Base-by-base conservation (phyloP, 1,139 yeast species). In the Arxiozyma telluris region DNA sequence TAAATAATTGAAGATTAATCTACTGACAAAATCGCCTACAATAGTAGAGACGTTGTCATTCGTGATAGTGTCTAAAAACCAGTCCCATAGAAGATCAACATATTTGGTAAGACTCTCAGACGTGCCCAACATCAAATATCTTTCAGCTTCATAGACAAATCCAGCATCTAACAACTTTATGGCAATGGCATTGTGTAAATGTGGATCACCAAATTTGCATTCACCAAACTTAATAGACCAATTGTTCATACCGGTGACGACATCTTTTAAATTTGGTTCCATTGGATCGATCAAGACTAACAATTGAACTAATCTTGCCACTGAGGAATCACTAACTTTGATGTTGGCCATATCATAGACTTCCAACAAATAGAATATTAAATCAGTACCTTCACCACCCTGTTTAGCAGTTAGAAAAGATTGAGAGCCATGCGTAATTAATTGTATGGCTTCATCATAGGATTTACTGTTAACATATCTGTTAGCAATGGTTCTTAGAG, bases 401-500 rank as follows among this genome's bases (percentile, higher is more conserved):
- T 88, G 91, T 54, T 80, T 75, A 55, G 86, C 86, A 56, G 80
- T 78, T 42, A 87, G 74, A 55, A 91, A 76, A 39, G 84, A 80
- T 56, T 80, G 73, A 0, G 94, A 78, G 46, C 93, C 90, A 61
- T 83, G 82, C 62, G 80, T 80, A 45, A 91, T 75, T 55, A 90
- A 73, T 54, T 87, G 90, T 53, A 82, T 76, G 12, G 97, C 96
- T 47, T 84, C 84, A 4, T 71, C 69, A 66, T 78, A 87, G 58
- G 85, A 82, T 58, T 81, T 80, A 41, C 83, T 69, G 59, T 88
- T 82, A 49, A 87, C 84, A 64, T 87, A 85, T 65, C 98, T 76
- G 60, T 90, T 89, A 49, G 87, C 89, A 55, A 91, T 85, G 9
- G 97, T 89, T 64, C 96, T 76, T 52, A 91, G 77, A 0, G 96